Percentiles rank a stretch among this genome's conserved stretches.
Conservation (phyloP, 257 asterid species). For the Capsicum baccatum region DNA sequence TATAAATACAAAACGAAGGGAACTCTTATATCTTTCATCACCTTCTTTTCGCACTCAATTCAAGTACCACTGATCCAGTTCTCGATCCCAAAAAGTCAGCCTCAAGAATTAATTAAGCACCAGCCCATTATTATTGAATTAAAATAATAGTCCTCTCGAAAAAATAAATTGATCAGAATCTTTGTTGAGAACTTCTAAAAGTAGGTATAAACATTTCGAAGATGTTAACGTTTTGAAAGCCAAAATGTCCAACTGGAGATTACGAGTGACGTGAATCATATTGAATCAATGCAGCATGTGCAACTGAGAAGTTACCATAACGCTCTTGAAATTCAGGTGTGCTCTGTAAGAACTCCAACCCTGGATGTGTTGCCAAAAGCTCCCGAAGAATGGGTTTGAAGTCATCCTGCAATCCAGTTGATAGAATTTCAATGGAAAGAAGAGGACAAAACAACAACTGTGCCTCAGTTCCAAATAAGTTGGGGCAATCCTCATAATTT, state of each 20-base stretch:
- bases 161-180: background rate
- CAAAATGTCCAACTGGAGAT: slow-evolving; percentile 10
- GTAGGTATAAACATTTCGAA: background rate
- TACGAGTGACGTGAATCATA: slow-evolving; percentile 20
- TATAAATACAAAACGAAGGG: background rate
- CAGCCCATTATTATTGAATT: background rate
- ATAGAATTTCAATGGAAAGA: background rate
- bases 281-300: slow-evolving; percentile 22
- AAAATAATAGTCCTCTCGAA: background rate
- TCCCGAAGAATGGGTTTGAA: slow-evolving; percentile 95
- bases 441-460: slow-evolving; percentile 1
- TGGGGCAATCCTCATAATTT: background rate
- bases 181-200: background rate
- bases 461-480: background rate
- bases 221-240: background rate
- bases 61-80: slow-evolving; percentile 3
- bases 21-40: background rate
- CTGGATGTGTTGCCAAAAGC: slow-evolving; percentile 97
- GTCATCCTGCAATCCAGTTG: slow-evolving; percentile 64
- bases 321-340: slow-evolving; percentile 99
- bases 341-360: slow-evolving; percentile 94
- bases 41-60: background rate
- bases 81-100: background rate
- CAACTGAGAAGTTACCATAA: slow-evolving; percentile 67
- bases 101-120: background rate